Evolutionary conservation across 192 early-diverging fungal species (phyloP).

Genomic region (Lunasporangiospora selenospora): DNA sequence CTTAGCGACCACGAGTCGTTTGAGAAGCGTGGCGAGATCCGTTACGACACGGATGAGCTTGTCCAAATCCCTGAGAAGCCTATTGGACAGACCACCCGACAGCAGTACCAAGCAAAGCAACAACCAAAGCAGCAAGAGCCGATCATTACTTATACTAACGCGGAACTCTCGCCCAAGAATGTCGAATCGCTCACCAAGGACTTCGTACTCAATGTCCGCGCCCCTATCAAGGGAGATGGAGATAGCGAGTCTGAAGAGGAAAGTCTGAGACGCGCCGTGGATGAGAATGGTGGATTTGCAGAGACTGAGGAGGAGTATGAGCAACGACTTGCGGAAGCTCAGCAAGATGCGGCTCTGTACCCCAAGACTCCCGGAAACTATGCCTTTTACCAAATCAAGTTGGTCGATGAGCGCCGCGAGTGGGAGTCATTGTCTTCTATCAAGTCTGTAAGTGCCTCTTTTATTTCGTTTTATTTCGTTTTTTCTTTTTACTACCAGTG

Average conservation of each 20-base stretch:
- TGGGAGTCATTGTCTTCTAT: conserved; percentile 44
- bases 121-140: conserved; percentile 2
- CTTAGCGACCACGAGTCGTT: conserved; percentile 43
- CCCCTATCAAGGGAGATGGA: conserved; percentile 7
- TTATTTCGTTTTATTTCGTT: no score
- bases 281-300: conserved; percentile 7
- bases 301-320: conserved; percentile 41
- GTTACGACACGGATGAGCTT: conserved; percentile 25
- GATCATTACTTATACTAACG: conserved; percentile 14
- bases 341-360: neutral
- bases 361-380: conserved; percentile 31
- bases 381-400: conserved; percentile 42
- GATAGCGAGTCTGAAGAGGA: neutral
- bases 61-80: neutral
- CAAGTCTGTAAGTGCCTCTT: conserved; percentile 49
- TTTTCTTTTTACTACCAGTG: neutral
- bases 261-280: no score
- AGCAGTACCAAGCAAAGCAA: conserved; percentile 3
- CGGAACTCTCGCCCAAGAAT: neutral
- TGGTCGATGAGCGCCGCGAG: conserved; percentile 30
- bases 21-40: conserved; percentile 46
- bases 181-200: conserved; percentile 11
- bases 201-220: conserved; percentile 34
- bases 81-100: neutral
- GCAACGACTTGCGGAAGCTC: conserved; percentile 15